phyloP scores from a whole-genome alignment of 495 filamentous ascomycete genomes.

The Aspergillus bridgeri region DNA sequence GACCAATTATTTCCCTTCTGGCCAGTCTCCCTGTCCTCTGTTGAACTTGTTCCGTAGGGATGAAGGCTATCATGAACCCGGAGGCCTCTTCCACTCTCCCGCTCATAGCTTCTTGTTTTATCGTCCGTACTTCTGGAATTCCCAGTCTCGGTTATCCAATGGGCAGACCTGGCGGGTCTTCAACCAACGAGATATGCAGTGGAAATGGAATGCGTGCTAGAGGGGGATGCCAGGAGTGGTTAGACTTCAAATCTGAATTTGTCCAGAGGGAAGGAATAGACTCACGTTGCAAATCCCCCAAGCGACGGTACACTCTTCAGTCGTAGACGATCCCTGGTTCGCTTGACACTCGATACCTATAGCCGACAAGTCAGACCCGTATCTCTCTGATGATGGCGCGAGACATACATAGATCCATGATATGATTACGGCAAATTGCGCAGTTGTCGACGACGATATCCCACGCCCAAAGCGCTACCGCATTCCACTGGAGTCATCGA shows the following conservation, averaged over 20 bases:
- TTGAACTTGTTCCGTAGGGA: neutral
- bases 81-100: neutral
- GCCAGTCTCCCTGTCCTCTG: neutral
- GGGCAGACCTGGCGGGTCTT: conserved; percentile 99
- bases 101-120: conserved; percentile 31
- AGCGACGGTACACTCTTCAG: conserved; percentile 96
- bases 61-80: neutral
- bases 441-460: conserved; percentile 99
- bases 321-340: conserved; percentile 97
- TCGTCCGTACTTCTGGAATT: conserved; percentile 98
- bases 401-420: conserved; percentile 92
- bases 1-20: neutral
- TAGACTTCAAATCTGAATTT: neutral
- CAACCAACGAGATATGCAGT: conserved; percentile 98
- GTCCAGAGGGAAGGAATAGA: conserved; percentile 14
- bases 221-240: conserved; percentile 4
- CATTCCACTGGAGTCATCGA: conserved; percentile 73
- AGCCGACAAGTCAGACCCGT: conserved; percentile 10
- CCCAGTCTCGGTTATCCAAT: conserved; percentile 97
- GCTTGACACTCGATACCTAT: conserved; percentile 97
- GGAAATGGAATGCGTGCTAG: conserved; percentile 99
- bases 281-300: conserved; percentile 99
- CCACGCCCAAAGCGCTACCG: conserved; percentile 99
- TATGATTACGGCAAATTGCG: conserved; percentile 98
- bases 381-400: neutral